phyloP scores from a whole-genome alignment of 169 alveolate genomes.

The Plasmodium gaboni region DNA sequence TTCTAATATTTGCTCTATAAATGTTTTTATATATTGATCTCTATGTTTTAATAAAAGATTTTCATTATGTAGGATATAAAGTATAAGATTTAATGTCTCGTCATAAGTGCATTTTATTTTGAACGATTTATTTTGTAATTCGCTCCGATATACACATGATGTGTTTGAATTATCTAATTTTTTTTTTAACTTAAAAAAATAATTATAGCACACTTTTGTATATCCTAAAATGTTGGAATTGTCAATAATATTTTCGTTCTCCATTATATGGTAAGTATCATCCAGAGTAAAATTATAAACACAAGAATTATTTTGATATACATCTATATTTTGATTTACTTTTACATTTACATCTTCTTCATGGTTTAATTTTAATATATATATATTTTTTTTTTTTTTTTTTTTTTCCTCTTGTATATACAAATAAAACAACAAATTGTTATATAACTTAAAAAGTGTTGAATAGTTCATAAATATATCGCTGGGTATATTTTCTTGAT shows the following conservation, averaged over 20 bases:
- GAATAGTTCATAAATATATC: constrained; percentile 51
- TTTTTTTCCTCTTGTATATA: constrained; percentile 40
- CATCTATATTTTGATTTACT: neutral
- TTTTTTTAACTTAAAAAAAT: constrained; percentile 50
- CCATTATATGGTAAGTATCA: neutral
- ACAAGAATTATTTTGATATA: neutral
- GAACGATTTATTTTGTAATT: constrained; percentile 37
- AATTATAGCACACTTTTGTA: constrained; percentile 41
- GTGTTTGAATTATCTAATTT: constrained; percentile 24
- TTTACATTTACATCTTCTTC: neutral
- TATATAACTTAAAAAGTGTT: constrained; percentile 37
- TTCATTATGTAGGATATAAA: constrained; percentile 64
- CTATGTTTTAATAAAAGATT: constrained; percentile 50
- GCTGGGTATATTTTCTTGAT: constrained; percentile 2
- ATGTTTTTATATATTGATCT: constrained; percentile 73
- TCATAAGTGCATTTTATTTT: constrained; percentile 54
- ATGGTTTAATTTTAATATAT: neutral
- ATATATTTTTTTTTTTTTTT: constrained; percentile 3
- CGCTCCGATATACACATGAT: constrained; percentile 9
- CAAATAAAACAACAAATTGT: constrained; percentile 43
- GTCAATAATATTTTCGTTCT: too few relatives aligned
- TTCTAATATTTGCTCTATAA: constrained; percentile 65
- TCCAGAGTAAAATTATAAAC: neutral
- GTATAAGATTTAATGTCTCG: constrained; percentile 56
- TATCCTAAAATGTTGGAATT: constrained; percentile 25